Percentiles rank a stretch among this genome's conserved stretches.
Evolutionary conservation across 108 stramenopile genomes (phyloP).

Genomic region (Cyclotella distinguenda): DNA sequence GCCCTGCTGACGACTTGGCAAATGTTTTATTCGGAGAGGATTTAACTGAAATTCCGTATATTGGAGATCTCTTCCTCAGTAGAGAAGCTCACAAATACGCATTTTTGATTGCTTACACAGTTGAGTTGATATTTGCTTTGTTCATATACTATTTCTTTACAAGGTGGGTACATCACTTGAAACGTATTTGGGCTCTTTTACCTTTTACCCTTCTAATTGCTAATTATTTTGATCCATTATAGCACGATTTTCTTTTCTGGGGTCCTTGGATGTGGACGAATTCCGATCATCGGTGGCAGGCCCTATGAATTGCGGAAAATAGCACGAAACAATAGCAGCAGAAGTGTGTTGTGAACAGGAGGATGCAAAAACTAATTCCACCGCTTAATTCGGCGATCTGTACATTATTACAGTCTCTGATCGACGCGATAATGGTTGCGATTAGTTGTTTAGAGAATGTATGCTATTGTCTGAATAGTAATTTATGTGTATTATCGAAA

Average conservation of each 20-base stretch:
- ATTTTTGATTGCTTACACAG: slow-evolving; percentile 63
- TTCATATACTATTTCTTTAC: slow-evolving; percentile 73
- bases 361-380: no score
- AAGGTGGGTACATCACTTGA: no score
- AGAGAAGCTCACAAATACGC: slow-evolving; percentile 35
- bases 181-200: no score
- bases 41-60: not conserved
- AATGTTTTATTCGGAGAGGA: not conserved
- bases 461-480: no score
- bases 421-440: no score
- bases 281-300: slow-evolving; percentile 62
- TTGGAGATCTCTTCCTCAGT: not conserved
- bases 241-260: slow-evolving; percentile 72
- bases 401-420: no score
- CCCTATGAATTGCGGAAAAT: slow-evolving; percentile 14
- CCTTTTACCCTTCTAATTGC: no score
- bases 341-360: not conserved
- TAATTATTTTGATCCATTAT: no score
- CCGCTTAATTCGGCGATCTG: no score
- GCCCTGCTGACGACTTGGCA: not conserved
- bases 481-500: no score
- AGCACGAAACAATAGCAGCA: not conserved
- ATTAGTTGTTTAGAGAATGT: no score
- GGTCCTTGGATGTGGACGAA: slow-evolving; percentile 54
- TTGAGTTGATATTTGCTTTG: slow-evolving; percentile 66